Evolutionary conservation across 805 yeast species (phyloP), one percentile per base, ranked within the genome.

Genomic region (Ogataea angusta): DNA sequence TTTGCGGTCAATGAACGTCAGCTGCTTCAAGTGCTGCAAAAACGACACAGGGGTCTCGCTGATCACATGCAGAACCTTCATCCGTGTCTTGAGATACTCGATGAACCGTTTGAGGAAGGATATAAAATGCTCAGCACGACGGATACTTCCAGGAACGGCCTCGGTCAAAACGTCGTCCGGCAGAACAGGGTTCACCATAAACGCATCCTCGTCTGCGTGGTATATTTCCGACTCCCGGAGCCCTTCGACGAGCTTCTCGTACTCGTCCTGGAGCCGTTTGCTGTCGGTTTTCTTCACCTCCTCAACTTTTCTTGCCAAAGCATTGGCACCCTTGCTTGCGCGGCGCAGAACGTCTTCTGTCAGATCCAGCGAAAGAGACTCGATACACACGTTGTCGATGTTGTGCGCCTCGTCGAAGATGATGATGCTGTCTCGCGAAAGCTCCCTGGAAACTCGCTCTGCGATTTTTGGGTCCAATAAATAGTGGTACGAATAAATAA

Each of bases 371-470:
- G 96, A 87, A 30, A 93, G 64, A 0, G 98, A 86, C 63, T 93
- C 99, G 43, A 93, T 93, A 68, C 99, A 93, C 42, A 93, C 99
- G 70, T 93, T 93, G 72, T 93, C 99, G 42, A 93, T 93, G 66
- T 93, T 93, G 63, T 93, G 99, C 34, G 99, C 99, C 68, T 93
- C 99, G 67, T 93, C 99, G 59, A 93, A 93, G 28, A 93, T 95
- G 47, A 93, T 85, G 45, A 93, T 93, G 40, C 95, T 77, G 57
- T 93, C 98, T 51, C 89, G 87, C 14, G 95, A 85, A 36, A 93
- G 74, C 57, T 93, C 98, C 48, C 75, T 78, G 5, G 97, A 89
- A 15, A 93, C 99, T 46, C 99, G 72, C 49, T 89, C 96, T 2
- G 98, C 93, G 61, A 93, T 93, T 59, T 93, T 93, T 15, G 99